A percentile compares a stretch with the other conserved stretches of the same genome.
Evolutionary conservation across 2,329 filamentous ascomycete genomes (phyloP).

Genomic region (Huntiella decipiens): DNA sequence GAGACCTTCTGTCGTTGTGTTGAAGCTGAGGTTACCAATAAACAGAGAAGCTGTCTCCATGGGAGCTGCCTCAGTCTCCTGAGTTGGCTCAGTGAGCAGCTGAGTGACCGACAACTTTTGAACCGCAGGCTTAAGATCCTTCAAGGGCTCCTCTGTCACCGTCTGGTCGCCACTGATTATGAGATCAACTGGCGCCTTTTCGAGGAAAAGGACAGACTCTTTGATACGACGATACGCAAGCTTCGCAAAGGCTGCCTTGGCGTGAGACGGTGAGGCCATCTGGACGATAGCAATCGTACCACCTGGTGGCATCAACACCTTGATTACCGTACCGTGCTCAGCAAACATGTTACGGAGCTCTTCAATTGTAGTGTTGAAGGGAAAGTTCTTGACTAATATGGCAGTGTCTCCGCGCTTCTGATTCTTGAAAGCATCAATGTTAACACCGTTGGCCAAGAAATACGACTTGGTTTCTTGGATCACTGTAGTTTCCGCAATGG

Average conservation of each 20-base stretch:
- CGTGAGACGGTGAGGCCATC: slow-evolving; percentile 60
- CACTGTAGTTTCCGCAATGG: slow-evolving; percentile 84
- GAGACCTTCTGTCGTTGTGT: slow-evolving; percentile 60
- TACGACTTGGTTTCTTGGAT: slow-evolving; percentile 94
- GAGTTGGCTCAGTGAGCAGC: slow-evolving; percentile 45
- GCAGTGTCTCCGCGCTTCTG: slow-evolving; percentile 67
- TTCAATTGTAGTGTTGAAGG: slow-evolving; percentile 59
- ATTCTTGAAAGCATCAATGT: slow-evolving; percentile 78
- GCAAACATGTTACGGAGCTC: slow-evolving; percentile 69
- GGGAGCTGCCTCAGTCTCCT: slow-evolving; percentile 32
- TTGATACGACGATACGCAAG: slow-evolving; percentile 82
- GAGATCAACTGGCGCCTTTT: slow-evolving; percentile 76
- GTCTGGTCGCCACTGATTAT: slow-evolving; percentile 29
- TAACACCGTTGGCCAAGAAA: slow-evolving; percentile 71
- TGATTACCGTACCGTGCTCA: slow-evolving; percentile 62
- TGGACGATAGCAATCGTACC: slow-evolving; percentile 90
- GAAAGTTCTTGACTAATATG: slow-evolving; percentile 89
- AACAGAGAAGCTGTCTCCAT: slow-evolving; percentile 56
- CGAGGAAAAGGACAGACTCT: slow-evolving; percentile 77
- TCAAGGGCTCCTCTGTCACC: slow-evolving; percentile 15
- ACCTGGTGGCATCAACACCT: slow-evolving; percentile 77
- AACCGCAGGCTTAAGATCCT: slow-evolving; percentile 23
- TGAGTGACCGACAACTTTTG: slow-evolving; percentile 44
- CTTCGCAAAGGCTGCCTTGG: slow-evolving; percentile 63
- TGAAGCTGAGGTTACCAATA: slow-evolving; percentile 85